Percentiles rank a stretch among this genome's conserved stretches.
Evolutionary conservation across 176 grass and related monocot genomes (phyloP).

Genomic region (Zea luxurians): DNA sequence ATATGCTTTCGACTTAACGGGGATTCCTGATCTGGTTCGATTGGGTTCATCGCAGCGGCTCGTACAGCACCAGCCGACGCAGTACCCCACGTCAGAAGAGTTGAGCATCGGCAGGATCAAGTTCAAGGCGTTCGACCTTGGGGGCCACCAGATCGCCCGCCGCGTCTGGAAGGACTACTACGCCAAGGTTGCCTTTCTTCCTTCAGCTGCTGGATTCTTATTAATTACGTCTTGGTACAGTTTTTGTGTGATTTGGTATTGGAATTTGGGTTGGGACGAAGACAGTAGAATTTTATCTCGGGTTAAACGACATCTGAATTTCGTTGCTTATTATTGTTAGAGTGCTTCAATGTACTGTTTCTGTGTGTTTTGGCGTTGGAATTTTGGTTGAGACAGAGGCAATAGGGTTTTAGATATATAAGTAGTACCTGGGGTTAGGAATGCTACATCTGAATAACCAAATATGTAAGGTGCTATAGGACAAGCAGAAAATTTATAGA

Average conservation of each 20-base stretch:
- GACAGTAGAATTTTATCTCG: slow-evolving; percentile 11
- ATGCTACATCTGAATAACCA: slow-evolving; percentile 10
- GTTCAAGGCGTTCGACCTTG: slow-evolving; percentile 70
- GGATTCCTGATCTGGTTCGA: slow-evolving; percentile 31
- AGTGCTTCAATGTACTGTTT: background rate
- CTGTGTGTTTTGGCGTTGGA: background rate
- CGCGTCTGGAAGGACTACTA: slow-evolving; percentile 72
- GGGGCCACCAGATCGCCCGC: slow-evolving; percentile 67
- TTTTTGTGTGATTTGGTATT: slow-evolving; percentile 14
- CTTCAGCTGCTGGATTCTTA: background rate
- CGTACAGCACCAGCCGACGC: slow-evolving; percentile 69
- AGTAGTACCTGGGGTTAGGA: background rate
- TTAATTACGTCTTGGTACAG: background rate
- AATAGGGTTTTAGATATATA: slow-evolving; percentile 22
- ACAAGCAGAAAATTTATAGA: background rate
- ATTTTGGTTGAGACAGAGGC: background rate
- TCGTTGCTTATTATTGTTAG: background rate
- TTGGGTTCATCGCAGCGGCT: slow-evolving; percentile 45
- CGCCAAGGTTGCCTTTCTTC: slow-evolving; percentile 36
- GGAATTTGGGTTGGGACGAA: slow-evolving; percentile 4
- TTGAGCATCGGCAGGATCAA: slow-evolving; percentile 67
- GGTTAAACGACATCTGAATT: background rate
- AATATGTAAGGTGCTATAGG: background rate
- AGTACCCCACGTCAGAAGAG: slow-evolving; percentile 68
- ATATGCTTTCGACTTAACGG: background rate